Base-by-base conservation (phyloP, 306 rosid species). In the Cucumis cinereus region DNA sequence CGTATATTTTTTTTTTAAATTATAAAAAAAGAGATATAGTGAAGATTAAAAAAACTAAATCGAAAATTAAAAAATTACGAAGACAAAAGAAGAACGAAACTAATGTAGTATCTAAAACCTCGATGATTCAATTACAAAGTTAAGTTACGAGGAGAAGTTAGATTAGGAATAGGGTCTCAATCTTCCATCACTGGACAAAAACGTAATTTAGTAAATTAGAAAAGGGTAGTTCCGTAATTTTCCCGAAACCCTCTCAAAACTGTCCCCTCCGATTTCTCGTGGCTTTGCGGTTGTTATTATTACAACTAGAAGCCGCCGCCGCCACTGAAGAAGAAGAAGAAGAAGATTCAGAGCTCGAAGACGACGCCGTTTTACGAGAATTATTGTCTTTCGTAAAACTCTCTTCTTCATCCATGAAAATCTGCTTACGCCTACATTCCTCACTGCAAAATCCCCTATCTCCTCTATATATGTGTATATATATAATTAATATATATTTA, bases 381-480 rank as follows among this genome's bases (percentile, higher is more conserved):
- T 86, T 82, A 4, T 30, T 30, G 4, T 83, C 83, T 24, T 78
- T 81, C 61, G 60, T 77, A 75, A 78, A 6, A 79, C 72, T 82
- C 36, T 91, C 98, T 80, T 90, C 91, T 80, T 91, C 98, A 41
- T 94, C 98, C 89, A 73, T 82, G 66, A 87, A 84, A 81, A 94
- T 94, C 80, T 94, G 97, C 82, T 87, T 87, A 86, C 85, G 86
- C 82, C 96, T 86, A 82, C 98, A 94, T 83, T 91, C 98, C 88
- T 84, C 96, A 77, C 98, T 94, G 69, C 96, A 94, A 61, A 94
- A 91, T 1, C 90, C 98, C 76, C 69, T 86, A 71, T 91, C 96
- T 53, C 98, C 98, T 80, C 98, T 91, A 81, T 10, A 41, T 30
- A 30, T 30, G n/a, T 28, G 30, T n/a, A 28, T 28, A 28, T 1